Conservation (phyloP, 2,329 filamentous ascomycete species). For the Fusarium foetens region DNA sequence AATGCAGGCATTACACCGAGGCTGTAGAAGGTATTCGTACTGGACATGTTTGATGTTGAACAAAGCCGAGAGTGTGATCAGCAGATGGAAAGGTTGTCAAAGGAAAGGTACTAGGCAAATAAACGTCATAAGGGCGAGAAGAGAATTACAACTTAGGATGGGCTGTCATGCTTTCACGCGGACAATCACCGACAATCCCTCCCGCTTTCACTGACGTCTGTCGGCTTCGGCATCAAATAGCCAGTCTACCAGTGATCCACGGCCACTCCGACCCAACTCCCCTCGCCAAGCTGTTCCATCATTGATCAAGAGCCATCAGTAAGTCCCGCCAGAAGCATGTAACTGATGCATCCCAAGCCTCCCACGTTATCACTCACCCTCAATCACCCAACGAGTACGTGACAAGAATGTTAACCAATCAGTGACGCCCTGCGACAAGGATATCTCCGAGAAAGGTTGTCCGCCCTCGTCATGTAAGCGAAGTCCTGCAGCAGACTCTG, state of each 20-base stretch:
- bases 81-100: neutral
- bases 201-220: neutral
- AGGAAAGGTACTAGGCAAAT: neutral
- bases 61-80: neutral
- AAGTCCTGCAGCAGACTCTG: neutral
- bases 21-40: slow-evolving; percentile 16
- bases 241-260: neutral
- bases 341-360: neutral
- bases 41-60: neutral
- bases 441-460: neutral
- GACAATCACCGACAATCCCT: too few species aligned
- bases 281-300: neutral
- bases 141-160: neutral
- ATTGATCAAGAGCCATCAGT: neutral
- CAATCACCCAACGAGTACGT: neutral
- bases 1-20: slow-evolving; percentile 20
- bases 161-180: neutral
- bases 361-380: neutral
- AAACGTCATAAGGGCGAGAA: neutral
- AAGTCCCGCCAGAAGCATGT: neutral
- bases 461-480: neutral
- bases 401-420: neutral
- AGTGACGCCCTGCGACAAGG: neutral
- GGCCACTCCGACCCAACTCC: neutral
- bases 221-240: neutral